Base-by-base conservation (phyloP, 805 yeast genomes). In the Tetrapisispora pingtungensis region DNA sequence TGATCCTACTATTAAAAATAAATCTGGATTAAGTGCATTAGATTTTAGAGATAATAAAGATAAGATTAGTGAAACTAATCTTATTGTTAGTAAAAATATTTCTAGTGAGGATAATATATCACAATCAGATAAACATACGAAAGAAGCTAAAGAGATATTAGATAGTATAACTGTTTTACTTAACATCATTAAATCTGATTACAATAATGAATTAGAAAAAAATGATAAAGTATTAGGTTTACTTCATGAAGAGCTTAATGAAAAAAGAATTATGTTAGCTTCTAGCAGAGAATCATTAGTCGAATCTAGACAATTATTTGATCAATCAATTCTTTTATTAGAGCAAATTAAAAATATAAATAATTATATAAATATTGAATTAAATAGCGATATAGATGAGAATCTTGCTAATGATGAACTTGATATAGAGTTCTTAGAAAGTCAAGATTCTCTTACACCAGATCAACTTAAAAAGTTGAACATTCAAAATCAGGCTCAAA, bases 21-120 rank as follows among this genome's bases (percentile, higher is more conserved):
- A 84, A 41, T 83, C 90, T 4, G 96, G 96, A 0, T 72, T 90
- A 30, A 77, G 84, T 48, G 95, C 97, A 3, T 66, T 72, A 13
- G 97, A 93, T 65, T 90, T 84, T 65, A 95, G 95, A 37, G 78
- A 63, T 26, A 59, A 58, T 42, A 54, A 32, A 18, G 41, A 18
- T 19, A 34, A 40, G 10, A 32, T 32, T 15, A 32, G 3, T n/a
- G 27, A 34, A 18, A 7, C 14, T n/a, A 24, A 28, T 10, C 10
- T 31, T 26, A 17, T n/a, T 33, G 36, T 17, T 7, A 41, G 17
- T 32, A 15, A 14, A 24, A 36, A 13, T 17, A 44, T 22, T 8
- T 22, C 26, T 8, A 22, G 8, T 22, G 26, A 22, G 26, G 26
- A 6, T 22, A 22, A 22, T 22, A 22, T 22, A 8, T 22, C 26